Conservation (phyloP, 2,329 filamentous ascomycete species). For the Macrophomina tecta region DNA sequence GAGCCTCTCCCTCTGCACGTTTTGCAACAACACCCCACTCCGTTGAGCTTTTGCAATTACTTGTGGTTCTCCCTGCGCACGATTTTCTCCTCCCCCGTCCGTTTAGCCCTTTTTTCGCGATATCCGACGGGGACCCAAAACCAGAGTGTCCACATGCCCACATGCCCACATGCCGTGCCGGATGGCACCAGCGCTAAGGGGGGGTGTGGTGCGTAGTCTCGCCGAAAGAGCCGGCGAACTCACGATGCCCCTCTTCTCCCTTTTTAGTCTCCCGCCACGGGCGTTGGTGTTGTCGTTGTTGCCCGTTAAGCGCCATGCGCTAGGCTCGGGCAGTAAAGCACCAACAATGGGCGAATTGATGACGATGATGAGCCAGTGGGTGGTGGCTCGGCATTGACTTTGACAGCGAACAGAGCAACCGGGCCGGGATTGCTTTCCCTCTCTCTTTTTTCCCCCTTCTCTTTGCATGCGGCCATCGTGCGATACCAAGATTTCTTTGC, state of each 20-base stretch:
- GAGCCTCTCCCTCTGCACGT: too few relatives aligned
- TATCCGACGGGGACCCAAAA: not conserved
- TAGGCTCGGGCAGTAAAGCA: not conserved
- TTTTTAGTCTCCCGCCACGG: not conserved
- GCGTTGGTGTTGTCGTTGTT: not conserved
- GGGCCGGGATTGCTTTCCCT: not conserved
- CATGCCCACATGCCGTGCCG: conserved; percentile 6
- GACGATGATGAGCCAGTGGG: not conserved
- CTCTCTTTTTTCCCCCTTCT: not conserved
- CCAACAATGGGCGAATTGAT: not conserved
- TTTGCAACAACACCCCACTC: too few relatives aligned
- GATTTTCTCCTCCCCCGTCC: too few relatives aligned
- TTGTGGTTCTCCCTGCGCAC: too few relatives aligned
- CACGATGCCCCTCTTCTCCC: not conserved
- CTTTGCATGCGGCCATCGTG: not conserved
- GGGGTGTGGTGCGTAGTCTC: not conserved
- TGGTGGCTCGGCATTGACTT: not conserved
- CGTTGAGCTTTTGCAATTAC: too few relatives aligned
- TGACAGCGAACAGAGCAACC: not conserved
- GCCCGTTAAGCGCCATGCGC: not conserved
- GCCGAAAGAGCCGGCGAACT: conserved; percentile 11
- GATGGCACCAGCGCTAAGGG: not conserved
- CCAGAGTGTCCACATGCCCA: not conserved
- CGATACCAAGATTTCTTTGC: not conserved
- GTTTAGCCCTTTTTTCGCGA: too few relatives aligned